Evolutionary conservation across 768 basidiomycete genomes (phyloP).

Genomic region (Leccinellum luteum): DNA sequence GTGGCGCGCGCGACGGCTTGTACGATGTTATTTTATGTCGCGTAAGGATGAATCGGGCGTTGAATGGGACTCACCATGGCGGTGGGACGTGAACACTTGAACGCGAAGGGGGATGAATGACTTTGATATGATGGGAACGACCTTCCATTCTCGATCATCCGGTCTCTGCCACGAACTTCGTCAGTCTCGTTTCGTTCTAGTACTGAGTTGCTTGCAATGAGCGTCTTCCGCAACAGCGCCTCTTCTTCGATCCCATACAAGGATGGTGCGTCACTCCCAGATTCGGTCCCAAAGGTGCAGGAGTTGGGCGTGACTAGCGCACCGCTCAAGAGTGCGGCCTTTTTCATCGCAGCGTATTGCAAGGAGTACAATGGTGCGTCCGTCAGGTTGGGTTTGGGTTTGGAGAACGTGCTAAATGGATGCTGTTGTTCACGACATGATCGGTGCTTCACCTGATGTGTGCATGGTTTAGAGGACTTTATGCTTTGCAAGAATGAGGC

Average conservation of each 20-base stretch:
- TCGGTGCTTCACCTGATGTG: no score
- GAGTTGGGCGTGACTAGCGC: conserved; percentile 91
- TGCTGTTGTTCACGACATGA: conserved; percentile 4
- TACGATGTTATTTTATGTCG: not conserved
- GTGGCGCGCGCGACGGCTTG: conserved; percentile 53
- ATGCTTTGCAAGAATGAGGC: conserved; percentile 98
- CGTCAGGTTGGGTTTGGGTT: not conserved
- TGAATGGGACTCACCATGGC: conserved; percentile 20
- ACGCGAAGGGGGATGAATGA: no score
- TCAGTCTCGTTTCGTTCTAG: conserved; percentile 17
- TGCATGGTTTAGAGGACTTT: conserved; percentile 66
- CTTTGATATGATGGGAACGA: conserved; percentile 14
- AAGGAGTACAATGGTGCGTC: conserved; percentile 91
- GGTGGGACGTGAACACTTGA: no score
- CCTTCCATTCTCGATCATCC: conserved; percentile 22
- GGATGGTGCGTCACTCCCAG: conserved; percentile 66
- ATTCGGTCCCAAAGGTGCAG: conserved; percentile 69
- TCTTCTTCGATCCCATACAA: conserved; percentile 49
- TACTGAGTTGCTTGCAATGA: conserved; percentile 39
- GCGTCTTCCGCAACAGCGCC: conserved; percentile 48
- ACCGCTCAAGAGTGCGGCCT: conserved; percentile 93
- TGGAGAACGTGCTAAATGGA: conserved; percentile 10
- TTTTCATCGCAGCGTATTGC: conserved; percentile 96
- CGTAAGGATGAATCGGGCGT: not conserved
- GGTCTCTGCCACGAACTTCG: conserved; percentile 9